Base-by-base conservation (phyloP, 805 yeast genomes). In the Cyberlindnera xishuangbannaensis region DNA sequence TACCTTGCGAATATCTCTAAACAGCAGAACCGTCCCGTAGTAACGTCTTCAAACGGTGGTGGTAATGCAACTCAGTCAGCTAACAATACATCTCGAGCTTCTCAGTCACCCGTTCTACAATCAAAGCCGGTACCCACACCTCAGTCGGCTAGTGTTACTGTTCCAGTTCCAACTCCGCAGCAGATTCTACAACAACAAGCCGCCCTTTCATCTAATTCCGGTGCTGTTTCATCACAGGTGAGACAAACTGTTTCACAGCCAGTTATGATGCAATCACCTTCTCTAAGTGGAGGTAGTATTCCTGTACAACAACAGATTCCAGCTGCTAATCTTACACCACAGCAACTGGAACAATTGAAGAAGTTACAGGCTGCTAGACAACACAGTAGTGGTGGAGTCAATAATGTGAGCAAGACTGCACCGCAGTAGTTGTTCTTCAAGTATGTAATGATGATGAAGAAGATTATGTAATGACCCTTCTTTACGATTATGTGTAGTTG, bases 1-100 rank as follows among this genome's bases (percentile, higher is more conserved):
- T 76, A 77, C 45, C 53, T 78, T 41, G 77, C 83, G 1, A 71
- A 67, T 39, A 56, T 24, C 14, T 24, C 26, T n/a, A 24, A 24
- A 13, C 26, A 24, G 14, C 14, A 8, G 26, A 10, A n/a, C n/a
- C n/a, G n/a, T n/a, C n/a, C n/a, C n/a, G n/a, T n/a, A n/a, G n/a
- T n/a, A n/a, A n/a, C n/a, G n/a, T n/a, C n/a, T 8, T 11, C 22
- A 19, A 15, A 29, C 20, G 13, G 5, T 19, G 31, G 30, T 8
- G 22, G 22, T 9, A 28, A 27, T 4, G 24, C 39, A 16, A 16
- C 11, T 25, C 39, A 7, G 33, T 34, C 12, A 20, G 13, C 17
- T 43, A 10, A 34, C 38, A 17, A 28, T 36, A 25, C 26, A 25
- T 4, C 28, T 38, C 10, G 28, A 34, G 27, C n/a, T n/a, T 38